Conservation (phyloP, 352 stramenopile genomes). For the Pythium insidiosum region DNA sequence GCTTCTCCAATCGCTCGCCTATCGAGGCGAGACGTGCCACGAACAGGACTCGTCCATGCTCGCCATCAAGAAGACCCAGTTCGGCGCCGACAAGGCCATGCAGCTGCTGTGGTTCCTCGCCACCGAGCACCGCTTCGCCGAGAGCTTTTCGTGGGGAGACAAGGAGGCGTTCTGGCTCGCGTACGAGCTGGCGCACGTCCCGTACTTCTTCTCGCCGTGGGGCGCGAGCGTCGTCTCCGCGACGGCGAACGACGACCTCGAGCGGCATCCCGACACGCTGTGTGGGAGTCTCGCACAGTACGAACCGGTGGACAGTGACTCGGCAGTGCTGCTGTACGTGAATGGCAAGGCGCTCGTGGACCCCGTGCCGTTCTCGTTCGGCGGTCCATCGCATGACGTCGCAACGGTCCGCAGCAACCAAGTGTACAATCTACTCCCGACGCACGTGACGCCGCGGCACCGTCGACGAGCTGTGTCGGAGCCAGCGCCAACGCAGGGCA, state of each 20-base stretch:
- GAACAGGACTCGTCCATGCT: conserved; percentile 59
- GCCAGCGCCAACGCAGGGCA: too few species aligned
- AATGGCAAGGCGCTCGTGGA: conserved; percentile 50
- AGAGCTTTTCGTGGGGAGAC: conserved; percentile 59
- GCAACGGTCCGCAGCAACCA: conserved; percentile 17
- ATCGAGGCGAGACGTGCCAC: conserved; percentile 33
- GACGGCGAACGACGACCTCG: conserved; percentile 40
- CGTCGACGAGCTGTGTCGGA: conserved; percentile 8
- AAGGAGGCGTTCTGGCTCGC: conserved; percentile 75
- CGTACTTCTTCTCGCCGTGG: conserved; percentile 69
- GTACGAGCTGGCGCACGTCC: conserved; percentile 43
- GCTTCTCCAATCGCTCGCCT: conserved; percentile 33
- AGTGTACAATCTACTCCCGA: conserved; percentile 33
- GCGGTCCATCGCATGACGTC: too few species aligned
- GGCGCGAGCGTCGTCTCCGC: conserved; percentile 46
- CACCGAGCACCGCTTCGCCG: conserved; percentile 51
- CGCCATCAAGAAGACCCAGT: conserved; percentile 39
- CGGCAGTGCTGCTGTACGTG: conserved; percentile 42
- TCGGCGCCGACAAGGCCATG: conserved; percentile 31
- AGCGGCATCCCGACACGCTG: conserved; percentile 39
- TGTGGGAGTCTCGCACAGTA: conserved; percentile 64
- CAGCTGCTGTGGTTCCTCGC: conserved; percentile 64
- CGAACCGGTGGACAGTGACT: conserved; percentile 16
- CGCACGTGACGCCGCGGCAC: conserved; percentile 41
- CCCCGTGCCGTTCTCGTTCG: conserved; percentile 27